Evolutionary conservation across 163 green algal genomes (phyloP), one percentile per base, ranked within the genome.

Genomic region (Scenedesmus sp.): DNA sequence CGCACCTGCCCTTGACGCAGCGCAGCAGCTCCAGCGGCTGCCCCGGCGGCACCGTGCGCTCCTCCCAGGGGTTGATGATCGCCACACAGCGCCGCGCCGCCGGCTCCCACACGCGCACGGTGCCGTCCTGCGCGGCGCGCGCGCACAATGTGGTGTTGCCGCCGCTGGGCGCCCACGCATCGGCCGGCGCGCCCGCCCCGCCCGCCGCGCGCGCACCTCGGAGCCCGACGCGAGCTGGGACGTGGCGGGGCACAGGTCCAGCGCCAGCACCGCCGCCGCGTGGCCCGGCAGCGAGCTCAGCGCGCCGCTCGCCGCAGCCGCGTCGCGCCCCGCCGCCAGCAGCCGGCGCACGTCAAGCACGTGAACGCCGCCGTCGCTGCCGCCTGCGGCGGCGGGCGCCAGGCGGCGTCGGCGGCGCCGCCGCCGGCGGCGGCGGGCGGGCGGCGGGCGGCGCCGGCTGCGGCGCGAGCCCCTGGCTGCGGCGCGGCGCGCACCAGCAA

Each of bases 91-190:
- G 60, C 11, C 20, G 60, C 1, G 31, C n/a, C n/a, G n/a, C n/a
- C n/a, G n/a, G n/a, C 24, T 77, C 51, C n/a, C 51, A 77, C 0
- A 77, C 2, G 18, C 67, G 56, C 4, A 77, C 56, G 10, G 51
- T 77, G 10, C 67, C 53, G 42, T 77, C 67, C 67, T 77, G 51
- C n/a, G 42, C 64, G n/a, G n/a, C n/a, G n/a, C n/a, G n/a, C n/a
- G n/a, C n/a, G n/a, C n/a, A n/a, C n/a, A n/a, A n/a, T n/a, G n/a
- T n/a, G n/a, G n/a, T n/a, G n/a, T n/a, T n/a, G n/a, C n/a, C n/a
- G n/a, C n/a, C n/a, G n/a, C n/a, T n/a, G n/a, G n/a, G n/a, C n/a
- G n/a, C n/a, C n/a, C n/a, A n/a, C n/a, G n/a, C n/a, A n/a, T n/a
- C n/a, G n/a, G n/a, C n/a, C n/a, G n/a, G n/a, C n/a, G n/a, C n/a